Base-by-base conservation (phyloP, 495 filamentous ascomycete species). In the Xylaria grammica region DNA sequence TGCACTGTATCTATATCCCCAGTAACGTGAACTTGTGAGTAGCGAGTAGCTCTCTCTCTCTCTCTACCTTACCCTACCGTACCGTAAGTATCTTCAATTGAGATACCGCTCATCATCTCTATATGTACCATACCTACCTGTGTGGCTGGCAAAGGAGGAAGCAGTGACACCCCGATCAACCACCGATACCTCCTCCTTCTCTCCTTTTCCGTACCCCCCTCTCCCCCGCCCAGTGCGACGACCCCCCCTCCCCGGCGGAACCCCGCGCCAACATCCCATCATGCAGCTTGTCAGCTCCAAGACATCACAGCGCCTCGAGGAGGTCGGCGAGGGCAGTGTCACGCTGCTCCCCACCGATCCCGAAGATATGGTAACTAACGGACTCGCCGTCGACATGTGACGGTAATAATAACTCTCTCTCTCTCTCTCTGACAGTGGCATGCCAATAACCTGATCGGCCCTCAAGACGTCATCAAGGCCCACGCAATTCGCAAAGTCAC, bases 361-460 rank as follows among this genome's bases (percentile, higher is more conserved):
- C 32, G 95, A 98, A 79, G 95, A 99, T 75, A 97, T 99, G 93
- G 91, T 94, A 81, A 60, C 65, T 42, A 3, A 42, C 63, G 36
- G 54, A 60, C 57, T 60, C 60, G 55, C 61, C 49, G 34, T 60
- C 49, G 34, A 52, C 29, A 27, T 49, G 62, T 45, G 42, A 19
- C 13, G 0, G 22, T 56, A 10, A 49, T 40, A 49, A 11, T 49
- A 20, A 42, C 40, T 46, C 42, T 29, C 22, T 3, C 29, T 46
- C 29, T 48, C 27, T 36, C 29, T 36, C 40, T 36, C 66, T 20
- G 15, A 44, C 42, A 95, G 91, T 99, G 95, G 95, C 94, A 97
- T 72, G 90, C 90, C 74, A 94, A 97, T 83, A 99, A 99, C 79
- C 85, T 99, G 40, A 94, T 99, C 74, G 86, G 88, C 13, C 85